Evolutionary conservation across 148 eudicot species (phyloP), one percentile per base, ranked within the genome.

Genomic region (Rhododendron williamsianum): DNA sequence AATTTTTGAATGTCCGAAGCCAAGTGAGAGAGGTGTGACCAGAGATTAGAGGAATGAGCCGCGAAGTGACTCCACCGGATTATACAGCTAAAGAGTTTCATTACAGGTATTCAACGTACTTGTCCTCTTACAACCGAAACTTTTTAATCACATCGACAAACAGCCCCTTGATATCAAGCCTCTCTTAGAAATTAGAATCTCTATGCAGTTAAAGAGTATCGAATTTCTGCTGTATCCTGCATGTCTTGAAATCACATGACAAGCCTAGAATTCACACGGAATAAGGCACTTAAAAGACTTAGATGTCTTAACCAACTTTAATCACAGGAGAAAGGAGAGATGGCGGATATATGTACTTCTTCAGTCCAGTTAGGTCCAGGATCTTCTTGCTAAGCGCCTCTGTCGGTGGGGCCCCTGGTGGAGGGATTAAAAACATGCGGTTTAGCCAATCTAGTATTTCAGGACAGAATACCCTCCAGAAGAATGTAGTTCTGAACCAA

Each of bases 351-450:
- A 93, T 18, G 11, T 87, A 4, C 18, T 35, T 81, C 86, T 89
- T 89, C 12, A 89, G 89, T 73, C 91, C 94, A 18, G 92, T 87
- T 65, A 88, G 58, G 83, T 94, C 93, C 71, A 93, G 69, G 46
- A 94, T 71, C 41, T 71, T 74, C 90, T 94, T 94, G 85, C 92
- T 88, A 9, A 85, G 84, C 1, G 92, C 87, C 63, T 92, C 91
- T 13, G 84, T 87, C 15, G 86, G 86, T 19, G 91, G 87, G 0
- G 81, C 85, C 10, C 91, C 94, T 15, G 90, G 92, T 1, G 83
- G 81, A 5, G 94, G 87, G 2, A 91, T 76, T 18, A 30, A 33
- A 15, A 86, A 38, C 85, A 84, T 78, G 18, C 87, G 86, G 76
- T 88, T 83, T 18, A 82, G 45, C 94, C 92, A 92, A 4, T 71